phyloP scores from a whole-genome alignment of 345 rosid species.

The Jatropha curcas region DNA sequence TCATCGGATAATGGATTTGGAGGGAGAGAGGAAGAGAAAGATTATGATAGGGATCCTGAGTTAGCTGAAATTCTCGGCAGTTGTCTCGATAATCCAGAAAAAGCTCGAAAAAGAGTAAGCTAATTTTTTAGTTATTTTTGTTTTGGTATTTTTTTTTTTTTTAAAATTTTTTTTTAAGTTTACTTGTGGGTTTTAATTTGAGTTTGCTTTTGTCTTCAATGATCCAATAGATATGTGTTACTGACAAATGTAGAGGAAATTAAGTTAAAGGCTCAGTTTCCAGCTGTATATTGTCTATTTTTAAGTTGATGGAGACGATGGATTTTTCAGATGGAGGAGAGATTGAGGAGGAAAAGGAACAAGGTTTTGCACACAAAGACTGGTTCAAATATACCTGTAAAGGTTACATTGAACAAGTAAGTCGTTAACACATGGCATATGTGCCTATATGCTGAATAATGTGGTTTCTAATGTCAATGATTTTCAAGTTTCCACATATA shows the following conservation, averaged over 20 bases:
- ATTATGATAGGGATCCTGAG: slow-evolving; percentile 84
- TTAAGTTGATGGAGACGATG: slow-evolving; percentile 11
- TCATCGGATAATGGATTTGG: slow-evolving; percentile 31
- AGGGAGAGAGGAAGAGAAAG: slow-evolving; percentile 49
- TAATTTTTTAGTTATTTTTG: not conserved
- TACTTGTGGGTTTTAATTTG: not conserved
- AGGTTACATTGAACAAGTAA: slow-evolving; percentile 82
- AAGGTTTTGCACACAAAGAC: slow-evolving; percentile 79
- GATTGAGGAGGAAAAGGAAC: slow-evolving; percentile 79
- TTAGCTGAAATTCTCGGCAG: slow-evolving; percentile 80
- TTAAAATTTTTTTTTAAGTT: no score
- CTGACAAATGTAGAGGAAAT: not conserved
- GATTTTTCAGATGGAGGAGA: slow-evolving; percentile 72
- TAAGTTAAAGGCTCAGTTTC: not conserved
- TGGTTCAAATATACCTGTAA: slow-evolving; percentile 72
- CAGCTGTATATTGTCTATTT: not conserved
- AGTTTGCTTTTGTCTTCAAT: not conserved
- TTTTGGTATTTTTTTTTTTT: not conserved
- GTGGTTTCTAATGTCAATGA: not conserved
- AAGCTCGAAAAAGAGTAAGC: slow-evolving; percentile 70
- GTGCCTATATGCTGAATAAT: not conserved
- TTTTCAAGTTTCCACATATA: not conserved
- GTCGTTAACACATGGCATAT: slow-evolving; percentile 14
- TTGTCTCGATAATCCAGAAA: slow-evolving; percentile 70
- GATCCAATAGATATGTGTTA: not conserved